Percentiles rank a stretch among this genome's conserved stretches.
phyloP scores from a whole-genome alignment of 805 yeast genomes.

The Yarrowia sp. region DNA sequence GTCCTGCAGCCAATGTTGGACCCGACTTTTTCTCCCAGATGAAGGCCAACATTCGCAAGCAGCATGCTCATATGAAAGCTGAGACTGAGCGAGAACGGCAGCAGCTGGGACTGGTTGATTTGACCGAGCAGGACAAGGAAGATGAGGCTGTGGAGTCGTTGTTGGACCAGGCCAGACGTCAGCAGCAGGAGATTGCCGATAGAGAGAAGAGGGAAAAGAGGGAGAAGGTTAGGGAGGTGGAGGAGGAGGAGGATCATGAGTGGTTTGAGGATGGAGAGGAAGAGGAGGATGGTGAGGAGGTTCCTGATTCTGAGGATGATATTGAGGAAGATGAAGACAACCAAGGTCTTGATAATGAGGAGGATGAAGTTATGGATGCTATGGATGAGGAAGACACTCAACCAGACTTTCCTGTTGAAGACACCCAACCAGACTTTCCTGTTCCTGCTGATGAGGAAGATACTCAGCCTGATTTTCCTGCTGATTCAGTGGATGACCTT shows the following conservation, averaged over 20 bases:
- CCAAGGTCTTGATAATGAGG: background rate
- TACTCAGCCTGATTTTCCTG: background rate
- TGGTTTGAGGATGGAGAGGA: conserved; percentile 79
- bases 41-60: background rate
- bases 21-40: background rate
- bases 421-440: too few relatives aligned
- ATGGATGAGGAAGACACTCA: too few relatives aligned
- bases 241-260: conserved; percentile 49
- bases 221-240: too few relatives aligned
- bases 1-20: background rate
- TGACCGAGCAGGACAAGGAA: conserved; percentile 14
- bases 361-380: background rate
- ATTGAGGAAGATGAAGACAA: background rate
- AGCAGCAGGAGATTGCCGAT: conserved; percentile 18
- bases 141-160: conserved; percentile 18
- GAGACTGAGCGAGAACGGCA: background rate
- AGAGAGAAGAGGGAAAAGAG: background rate
- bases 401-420: too few relatives aligned
- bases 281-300: conserved; percentile 43
- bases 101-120: conserved; percentile 8
- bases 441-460: too few relatives aligned
- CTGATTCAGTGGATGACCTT: background rate
- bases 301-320: conserved; percentile 51
- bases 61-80: conserved; percentile 8
- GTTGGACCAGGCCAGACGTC: conserved; percentile 4